A percentile compares a stretch with the other conserved stretches of the same genome.
These are phyloP conservation scores for Chalciporus chontae DNA, from an alignment of 768 basidiomycete species.

Conservation along the genomic window DNA sequence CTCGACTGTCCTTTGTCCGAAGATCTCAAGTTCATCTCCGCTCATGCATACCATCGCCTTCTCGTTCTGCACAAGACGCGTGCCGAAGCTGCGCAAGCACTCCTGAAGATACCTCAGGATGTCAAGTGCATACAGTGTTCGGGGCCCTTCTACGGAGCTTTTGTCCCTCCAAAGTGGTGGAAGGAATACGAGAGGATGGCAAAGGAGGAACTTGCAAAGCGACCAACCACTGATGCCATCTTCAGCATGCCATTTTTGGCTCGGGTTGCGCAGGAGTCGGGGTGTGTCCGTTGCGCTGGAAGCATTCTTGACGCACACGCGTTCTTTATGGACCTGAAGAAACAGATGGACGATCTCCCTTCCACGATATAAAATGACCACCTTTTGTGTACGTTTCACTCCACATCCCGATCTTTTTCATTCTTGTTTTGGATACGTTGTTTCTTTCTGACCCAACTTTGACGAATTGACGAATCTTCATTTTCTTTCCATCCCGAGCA, in stretches of 20 bases:
- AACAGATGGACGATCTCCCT: slow-evolving; percentile 51
- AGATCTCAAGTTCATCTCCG: slow-evolving; percentile 63
- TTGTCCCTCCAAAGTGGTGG: slow-evolving; percentile 69
- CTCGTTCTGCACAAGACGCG: slow-evolving; percentile 58
- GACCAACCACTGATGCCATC: slow-evolving; percentile 57
- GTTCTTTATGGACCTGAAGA: slow-evolving; percentile 53
- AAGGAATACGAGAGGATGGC: slow-evolving; percentile 54
- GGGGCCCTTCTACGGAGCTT: slow-evolving; percentile 41
- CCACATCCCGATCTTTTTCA: background rate
- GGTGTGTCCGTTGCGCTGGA: slow-evolving; percentile 61
- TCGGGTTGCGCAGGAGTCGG: slow-evolving; percentile 44
- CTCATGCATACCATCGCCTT: slow-evolving; percentile 65
- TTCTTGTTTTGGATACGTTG: background rate
- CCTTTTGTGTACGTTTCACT: background rate
- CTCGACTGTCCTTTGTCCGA: slow-evolving; percentile 56
- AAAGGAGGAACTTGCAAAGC: slow-evolving; percentile 49
- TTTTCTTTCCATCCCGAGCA: background rate
- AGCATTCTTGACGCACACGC: slow-evolving; percentile 62
- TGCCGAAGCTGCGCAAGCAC: slow-evolving; percentile 42
- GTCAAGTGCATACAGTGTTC: slow-evolving; percentile 71
- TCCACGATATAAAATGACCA: slow-evolving; percentile 35
- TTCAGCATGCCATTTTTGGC: slow-evolving; percentile 61
- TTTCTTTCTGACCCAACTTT: background rate
- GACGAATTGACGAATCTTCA: background rate
- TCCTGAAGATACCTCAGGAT: slow-evolving; percentile 45